Base-by-base conservation (phyloP, 805 yeast species). In the Brettanomyces anomalus region DNA sequence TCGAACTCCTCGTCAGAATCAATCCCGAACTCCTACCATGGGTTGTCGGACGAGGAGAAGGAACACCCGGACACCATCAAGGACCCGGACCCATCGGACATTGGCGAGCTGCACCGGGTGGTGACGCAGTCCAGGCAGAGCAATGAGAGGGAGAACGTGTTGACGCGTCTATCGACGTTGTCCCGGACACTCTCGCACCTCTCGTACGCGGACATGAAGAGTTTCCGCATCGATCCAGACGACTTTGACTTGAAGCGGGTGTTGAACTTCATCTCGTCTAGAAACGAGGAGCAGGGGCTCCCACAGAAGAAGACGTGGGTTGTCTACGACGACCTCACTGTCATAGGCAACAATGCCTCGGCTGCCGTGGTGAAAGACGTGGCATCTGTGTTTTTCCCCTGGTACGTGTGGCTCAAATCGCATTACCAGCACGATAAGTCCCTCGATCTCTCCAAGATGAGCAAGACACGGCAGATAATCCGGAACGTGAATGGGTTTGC, bases 301-400 rank as follows among this genome's bases (percentile, higher is more conserved):
- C 62, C 65, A 36, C 54, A 33, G 8, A 43, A 60, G 53, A 28
- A 60, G 59, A 18, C 74, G 7, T 77, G 77, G 46, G 67, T 77
- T 3, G 50, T 60, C 2, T 67, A 71, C 52, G 52, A 61, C 45
- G 63, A 69, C 48, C 54, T 74, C 34, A 54, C 65, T 14, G 70
- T 69, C 15, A 56, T 51, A 40, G 82, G 81, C 40, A 61, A 66
- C 36, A 77, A 76, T 49, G 66, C 69, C 39, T 57, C 72, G 7
- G 67, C 73, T 41, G 58, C 77, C 0, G 57, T 66, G 45, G 62
- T 65, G 16, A 62, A 65, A 18, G 72, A 79, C 19, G 68, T 69
- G 19, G 57, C 64, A 11, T 76, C 72, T 53, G 45, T 72, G 5
- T 57, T 73, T 26, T 52, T 57, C 19, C 52, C 51, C 32, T 62